These are phyloP conservation scores for Myxozyma udenii DNA, from an alignment of 805 yeast genomes.

Conservation along the genomic window DNA sequence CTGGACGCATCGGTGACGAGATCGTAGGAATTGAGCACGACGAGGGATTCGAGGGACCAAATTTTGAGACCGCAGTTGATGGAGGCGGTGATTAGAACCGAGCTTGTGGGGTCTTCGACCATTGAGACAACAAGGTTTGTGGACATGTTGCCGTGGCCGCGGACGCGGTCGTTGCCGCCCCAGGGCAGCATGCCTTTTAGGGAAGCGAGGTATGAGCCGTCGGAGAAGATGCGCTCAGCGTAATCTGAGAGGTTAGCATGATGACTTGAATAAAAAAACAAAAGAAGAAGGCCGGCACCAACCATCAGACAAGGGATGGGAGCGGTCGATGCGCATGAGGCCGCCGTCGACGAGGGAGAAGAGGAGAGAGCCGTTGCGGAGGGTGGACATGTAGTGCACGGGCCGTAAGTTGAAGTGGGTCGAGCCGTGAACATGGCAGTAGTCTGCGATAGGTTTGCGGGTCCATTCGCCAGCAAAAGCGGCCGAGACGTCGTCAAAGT, in stretches of 20 bases:
- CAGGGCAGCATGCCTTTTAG: conserved; percentile 37
- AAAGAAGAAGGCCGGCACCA: neutral
- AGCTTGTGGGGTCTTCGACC: conserved; percentile 34
- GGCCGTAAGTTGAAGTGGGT: conserved; percentile 49
- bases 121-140: conserved; percentile 41
- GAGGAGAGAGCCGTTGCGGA: conserved; percentile 47
- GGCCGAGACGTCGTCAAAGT: neutral
- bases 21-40: conserved; percentile 34
- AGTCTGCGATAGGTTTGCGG: conserved; percentile 11
- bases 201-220: conserved; percentile 44
- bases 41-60: conserved; percentile 52
- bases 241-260: conserved; percentile 13
- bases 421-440: conserved; percentile 30
- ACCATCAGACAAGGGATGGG: conserved; percentile 33
- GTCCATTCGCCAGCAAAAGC: conserved; percentile 17
- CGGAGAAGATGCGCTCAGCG: conserved; percentile 48
- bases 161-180: conserved; percentile 40
- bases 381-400: conserved; percentile 53
- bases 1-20: conserved; percentile 12
- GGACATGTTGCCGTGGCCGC: conserved; percentile 46
- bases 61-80: conserved; percentile 54
- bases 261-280: neutral
- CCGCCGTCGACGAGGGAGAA: conserved; percentile 77
- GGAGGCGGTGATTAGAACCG: conserved; percentile 49
- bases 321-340: conserved; percentile 42